These are phyloP conservation scores for Phaffia australis DNA, from an alignment of 768 basidiomycete species.

Conservation along the genomic window DNA sequence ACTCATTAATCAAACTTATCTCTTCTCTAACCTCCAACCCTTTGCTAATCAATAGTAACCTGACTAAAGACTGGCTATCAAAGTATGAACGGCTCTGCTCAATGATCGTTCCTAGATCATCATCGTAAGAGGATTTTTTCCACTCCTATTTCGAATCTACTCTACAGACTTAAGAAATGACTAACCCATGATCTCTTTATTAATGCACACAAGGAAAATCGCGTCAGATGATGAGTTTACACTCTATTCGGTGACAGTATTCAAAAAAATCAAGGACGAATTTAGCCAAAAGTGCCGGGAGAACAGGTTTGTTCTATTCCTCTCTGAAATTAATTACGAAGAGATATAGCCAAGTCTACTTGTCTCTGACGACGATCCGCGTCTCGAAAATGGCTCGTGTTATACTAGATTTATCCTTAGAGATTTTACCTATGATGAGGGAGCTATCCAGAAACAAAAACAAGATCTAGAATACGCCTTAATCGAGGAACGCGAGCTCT, in stretches of 20 bases:
- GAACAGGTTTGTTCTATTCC: slow-evolving; percentile 56
- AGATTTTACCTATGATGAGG: slow-evolving; percentile 85
- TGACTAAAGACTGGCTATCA: slow-evolving; percentile 73
- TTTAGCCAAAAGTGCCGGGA: slow-evolving; percentile 90
- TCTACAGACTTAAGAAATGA: not conserved
- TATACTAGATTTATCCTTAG: slow-evolving; percentile 69
- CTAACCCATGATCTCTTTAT: not conserved
- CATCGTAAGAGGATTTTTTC: slow-evolving; percentile 50
- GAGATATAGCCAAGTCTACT: not conserved
- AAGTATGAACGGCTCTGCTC: slow-evolving; percentile 76
- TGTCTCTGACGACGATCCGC: not conserved
- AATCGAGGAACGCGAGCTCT: slow-evolving; percentile 86
- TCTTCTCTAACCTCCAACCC: slow-evolving; percentile 28
- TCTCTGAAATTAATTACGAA: not conserved
- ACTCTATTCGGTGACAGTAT: slow-evolving; percentile 74
- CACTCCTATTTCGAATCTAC: not conserved
- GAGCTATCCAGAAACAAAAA: slow-evolving; percentile 63
- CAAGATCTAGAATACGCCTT: slow-evolving; percentile 70
- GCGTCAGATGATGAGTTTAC: slow-evolving; percentile 79
- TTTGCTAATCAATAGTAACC: slow-evolving; percentile 41
- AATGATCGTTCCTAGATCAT: slow-evolving; percentile 90
- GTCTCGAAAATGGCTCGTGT: slow-evolving; percentile 7
- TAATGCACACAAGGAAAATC: slow-evolving; percentile 48
- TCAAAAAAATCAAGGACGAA: slow-evolving; percentile 81
- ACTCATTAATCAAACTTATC: not conserved